Evolutionary conservation across 208 protist species (phyloP).

Genomic region (Crithidia expoeki): DNA sequence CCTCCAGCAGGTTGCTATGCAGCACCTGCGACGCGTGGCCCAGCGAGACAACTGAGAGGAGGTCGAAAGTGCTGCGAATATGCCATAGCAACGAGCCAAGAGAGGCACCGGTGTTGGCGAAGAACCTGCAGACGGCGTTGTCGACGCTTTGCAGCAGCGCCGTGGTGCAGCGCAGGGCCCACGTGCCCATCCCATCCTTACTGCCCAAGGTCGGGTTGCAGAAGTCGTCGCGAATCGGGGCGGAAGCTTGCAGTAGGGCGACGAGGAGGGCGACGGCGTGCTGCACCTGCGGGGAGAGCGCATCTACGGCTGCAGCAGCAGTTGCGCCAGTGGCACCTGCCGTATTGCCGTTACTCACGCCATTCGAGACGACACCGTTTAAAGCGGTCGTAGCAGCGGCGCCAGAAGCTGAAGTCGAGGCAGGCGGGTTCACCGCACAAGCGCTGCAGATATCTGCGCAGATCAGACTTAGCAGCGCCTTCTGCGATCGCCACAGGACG

Average conservation of each 20-base stretch:
- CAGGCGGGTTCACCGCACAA: background rate
- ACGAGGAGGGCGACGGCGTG: constrained; percentile 59
- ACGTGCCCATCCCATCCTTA: constrained; percentile 37
- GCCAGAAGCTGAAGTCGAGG: background rate
- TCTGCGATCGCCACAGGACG: constrained; percentile 61
- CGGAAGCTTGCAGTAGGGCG: constrained; percentile 64
- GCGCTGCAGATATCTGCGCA: constrained; percentile 52
- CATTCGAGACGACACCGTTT: background rate
- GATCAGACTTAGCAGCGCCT: constrained; percentile 61
- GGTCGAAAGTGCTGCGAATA: constrained; percentile 63
- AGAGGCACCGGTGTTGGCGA: constrained; percentile 35
- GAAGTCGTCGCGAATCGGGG: constrained; percentile 71
- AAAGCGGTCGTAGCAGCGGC: background rate
- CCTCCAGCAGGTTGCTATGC: constrained; percentile 48
- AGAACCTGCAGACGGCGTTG: constrained; percentile 45
- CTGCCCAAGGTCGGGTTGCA: constrained; percentile 34
- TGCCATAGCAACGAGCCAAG: constrained; percentile 45
- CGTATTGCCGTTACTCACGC: background rate
- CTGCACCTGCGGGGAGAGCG: constrained; percentile 19
- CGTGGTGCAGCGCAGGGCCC: constrained; percentile 51
- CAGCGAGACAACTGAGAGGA: constrained; percentile 62
- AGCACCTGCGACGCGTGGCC: constrained; percentile 63
- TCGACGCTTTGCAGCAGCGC: constrained; percentile 61
- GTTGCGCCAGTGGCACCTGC: background rate
- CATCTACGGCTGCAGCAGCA: background rate